Conservation (phyloP, 2,329 filamentous ascomycete species). For the Penicillium concentricum region DNA sequence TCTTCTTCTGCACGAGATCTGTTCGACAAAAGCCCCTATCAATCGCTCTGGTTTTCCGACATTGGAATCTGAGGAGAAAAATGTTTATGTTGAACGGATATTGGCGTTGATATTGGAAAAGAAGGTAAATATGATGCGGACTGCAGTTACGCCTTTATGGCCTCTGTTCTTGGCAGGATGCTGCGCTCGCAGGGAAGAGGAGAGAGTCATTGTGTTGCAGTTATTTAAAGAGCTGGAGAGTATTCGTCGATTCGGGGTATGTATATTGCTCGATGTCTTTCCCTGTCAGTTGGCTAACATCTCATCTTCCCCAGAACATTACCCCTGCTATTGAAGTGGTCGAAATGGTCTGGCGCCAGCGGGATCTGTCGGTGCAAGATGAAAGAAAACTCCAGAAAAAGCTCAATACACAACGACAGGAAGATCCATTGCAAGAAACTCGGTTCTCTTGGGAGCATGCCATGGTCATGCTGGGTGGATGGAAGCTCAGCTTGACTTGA, state of each 20-base stretch:
- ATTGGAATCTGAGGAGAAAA: constrained; percentile 1
- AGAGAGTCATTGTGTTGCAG: constrained; percentile 22
- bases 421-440: background rate
- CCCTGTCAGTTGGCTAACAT: background rate
- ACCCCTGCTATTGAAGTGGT: constrained; percentile 26
- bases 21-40: constrained; percentile 2
- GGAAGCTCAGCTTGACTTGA: constrained; percentile 27
- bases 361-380: constrained; percentile 23
- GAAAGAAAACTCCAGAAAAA: constrained; percentile 13
- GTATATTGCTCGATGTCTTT: background rate
- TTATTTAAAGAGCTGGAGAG: constrained; percentile 24
- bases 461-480: constrained; percentile 24
- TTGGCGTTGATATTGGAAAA: constrained; percentile 16
- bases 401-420: background rate
- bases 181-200: constrained; percentile 21
- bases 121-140: constrained; percentile 21
- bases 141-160: constrained; percentile 27
- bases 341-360: constrained; percentile 30
- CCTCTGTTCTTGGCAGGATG: constrained; percentile 30
- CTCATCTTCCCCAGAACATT: constrained; percentile 20
- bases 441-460: constrained; percentile 29
- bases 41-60: background rate
- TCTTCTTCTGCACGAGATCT: constrained; percentile 23
- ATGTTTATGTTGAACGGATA: constrained; percentile 16
- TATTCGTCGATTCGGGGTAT: constrained; percentile 25